phyloP scores from a whole-genome alignment of 1,139 yeast genomes.

The Yamadazyma membranifaciens region DNA sequence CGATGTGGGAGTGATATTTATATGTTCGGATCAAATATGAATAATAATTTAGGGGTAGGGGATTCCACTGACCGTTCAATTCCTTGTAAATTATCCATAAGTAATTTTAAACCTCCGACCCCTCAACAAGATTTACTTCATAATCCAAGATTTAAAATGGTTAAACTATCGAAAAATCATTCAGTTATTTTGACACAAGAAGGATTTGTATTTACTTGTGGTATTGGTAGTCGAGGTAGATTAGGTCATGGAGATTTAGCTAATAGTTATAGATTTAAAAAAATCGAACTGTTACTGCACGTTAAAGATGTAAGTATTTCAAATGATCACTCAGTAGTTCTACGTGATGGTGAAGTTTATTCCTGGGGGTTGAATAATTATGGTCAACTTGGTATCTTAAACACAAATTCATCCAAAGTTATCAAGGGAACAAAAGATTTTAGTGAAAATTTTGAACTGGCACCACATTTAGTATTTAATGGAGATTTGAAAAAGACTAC shows the following conservation, averaged over 20 bases:
- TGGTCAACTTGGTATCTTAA: slow-evolving; percentile 61
- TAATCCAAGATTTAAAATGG: slow-evolving; percentile 42
- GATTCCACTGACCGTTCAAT: slow-evolving; percentile 57
- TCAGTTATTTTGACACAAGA: slow-evolving; percentile 58
- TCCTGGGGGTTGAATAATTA: slow-evolving; percentile 78
- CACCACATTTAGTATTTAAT: slow-evolving; percentile 48
- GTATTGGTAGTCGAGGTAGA: slow-evolving; percentile 71
- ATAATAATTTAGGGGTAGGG: slow-evolving; percentile 67
- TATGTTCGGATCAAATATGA: slow-evolving; percentile 65
- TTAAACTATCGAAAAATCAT: slow-evolving; percentile 65
- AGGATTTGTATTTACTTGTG: slow-evolving; percentile 57
- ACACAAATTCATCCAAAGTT: slow-evolving; percentile 14
- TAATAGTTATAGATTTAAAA: slow-evolving; percentile 38
- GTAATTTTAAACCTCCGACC: slow-evolving; percentile 16
- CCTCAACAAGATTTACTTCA: slow-evolving; percentile 10
- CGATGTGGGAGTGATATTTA: slow-evolving; percentile 62
- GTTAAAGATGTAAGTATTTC: slow-evolving; percentile 51
- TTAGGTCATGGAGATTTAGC: slow-evolving; percentile 52
- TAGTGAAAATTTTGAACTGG: slow-evolving; percentile 37
- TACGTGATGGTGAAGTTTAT: slow-evolving; percentile 52
- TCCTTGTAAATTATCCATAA: slow-evolving; percentile 30
- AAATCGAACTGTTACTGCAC: slow-evolving; percentile 24
- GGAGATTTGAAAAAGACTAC: slow-evolving; percentile 42
- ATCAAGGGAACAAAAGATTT: slow-evolving; percentile 21
- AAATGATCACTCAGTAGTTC: slow-evolving; percentile 61